Base-by-base conservation (phyloP, 306 rosid species). In the Lathyrus aphaca region DNA sequence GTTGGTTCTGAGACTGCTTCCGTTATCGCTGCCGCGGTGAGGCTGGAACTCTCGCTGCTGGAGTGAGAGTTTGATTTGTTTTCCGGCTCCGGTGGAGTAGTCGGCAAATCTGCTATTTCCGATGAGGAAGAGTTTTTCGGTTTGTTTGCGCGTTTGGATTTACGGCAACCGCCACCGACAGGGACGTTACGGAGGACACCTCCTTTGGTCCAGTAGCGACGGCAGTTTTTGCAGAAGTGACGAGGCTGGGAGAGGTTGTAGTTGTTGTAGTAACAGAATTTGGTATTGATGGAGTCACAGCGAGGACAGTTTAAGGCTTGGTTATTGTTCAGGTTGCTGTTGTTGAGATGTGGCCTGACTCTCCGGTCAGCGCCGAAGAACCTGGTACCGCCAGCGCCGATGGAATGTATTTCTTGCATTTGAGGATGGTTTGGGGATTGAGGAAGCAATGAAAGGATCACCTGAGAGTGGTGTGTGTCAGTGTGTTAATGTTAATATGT, bases 161-260 rank as follows among this genome's bases (percentile, higher is more conserved):
- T 94, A 6, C 98, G 93, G 74, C 92, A 90, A 1, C 97, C 98
- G 0, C 98, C 98, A 7, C 98, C 98, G 77, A 94, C 87, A 7
- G 98, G 98, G 50, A 94, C 98, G 92, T 90, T 94, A 25, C 98
- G 97, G 69, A 94, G 98, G 76, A 94, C 97, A 32, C 98, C 98
- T 21, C 98, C 98, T 66, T 87, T 90, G 45, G 98, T 94, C 98
- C 98, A 94, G 85, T 94, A 94, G 3, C 98, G 87, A 6, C 98
- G 97, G 80, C 98, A 94, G 85, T 76, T 80, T 82, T 94, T 94
- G 81, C 98, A 94, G 86, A 94, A 94, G 81, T 94, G 92, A 62
- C 98, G 98, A 0, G 98, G 97, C 89, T 94, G 98, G 2, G 98
- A 94, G 79, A 94, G 95, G 79, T 94, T 90, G 82, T 94, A 94